A percentile compares a stretch with the other conserved stretches of the same genome.
These are phyloP conservation scores for Aureobasidium leucospermi DNA, from an alignment of 2,329 filamentous ascomycete genomes.

Conservation along the genomic window DNA sequence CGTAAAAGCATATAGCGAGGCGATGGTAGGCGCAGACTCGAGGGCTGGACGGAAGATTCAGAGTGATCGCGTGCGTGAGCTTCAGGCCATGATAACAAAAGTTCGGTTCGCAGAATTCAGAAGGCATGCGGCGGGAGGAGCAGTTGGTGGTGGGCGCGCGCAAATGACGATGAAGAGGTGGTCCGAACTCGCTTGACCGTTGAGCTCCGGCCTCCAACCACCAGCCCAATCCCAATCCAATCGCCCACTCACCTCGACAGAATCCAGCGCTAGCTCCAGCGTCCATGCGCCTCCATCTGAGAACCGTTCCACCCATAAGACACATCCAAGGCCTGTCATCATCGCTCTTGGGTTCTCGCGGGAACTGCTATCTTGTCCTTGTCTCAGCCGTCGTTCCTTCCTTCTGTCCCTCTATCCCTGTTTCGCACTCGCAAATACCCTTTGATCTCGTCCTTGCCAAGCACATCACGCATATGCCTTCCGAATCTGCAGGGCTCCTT, in stretches of 20 bases:
- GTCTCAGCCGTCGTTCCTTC: background rate
- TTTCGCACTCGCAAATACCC: background rate
- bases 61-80: slow-evolving; percentile 6
- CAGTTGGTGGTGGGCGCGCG: slow-evolving; percentile 3
- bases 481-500: background rate
- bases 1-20: slow-evolving; percentile 7
- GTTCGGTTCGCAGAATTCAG: slow-evolving; percentile 6
- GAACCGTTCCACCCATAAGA: background rate
- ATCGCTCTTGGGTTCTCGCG: background rate
- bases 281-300: slow-evolving; percentile 1
- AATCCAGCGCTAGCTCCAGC: background rate
- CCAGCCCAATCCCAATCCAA: background rate
- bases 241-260: background rate
- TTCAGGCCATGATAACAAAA: slow-evolving; percentile 8
- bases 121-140: background rate
- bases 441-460: background rate
- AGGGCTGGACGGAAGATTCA: background rate
- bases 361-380: background rate
- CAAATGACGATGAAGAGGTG: slow-evolving; percentile 7
- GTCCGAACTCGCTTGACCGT: background rate
- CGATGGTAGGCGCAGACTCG: background rate
- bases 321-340: background rate
- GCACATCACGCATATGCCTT: slow-evolving; percentile 1
- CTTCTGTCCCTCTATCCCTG: background rate
- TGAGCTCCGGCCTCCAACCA: slow-evolving; percentile 1